Base-by-base conservation (phyloP, 2,329 filamentous ascomycete species). In the Arthrobotrys sinensis region DNA sequence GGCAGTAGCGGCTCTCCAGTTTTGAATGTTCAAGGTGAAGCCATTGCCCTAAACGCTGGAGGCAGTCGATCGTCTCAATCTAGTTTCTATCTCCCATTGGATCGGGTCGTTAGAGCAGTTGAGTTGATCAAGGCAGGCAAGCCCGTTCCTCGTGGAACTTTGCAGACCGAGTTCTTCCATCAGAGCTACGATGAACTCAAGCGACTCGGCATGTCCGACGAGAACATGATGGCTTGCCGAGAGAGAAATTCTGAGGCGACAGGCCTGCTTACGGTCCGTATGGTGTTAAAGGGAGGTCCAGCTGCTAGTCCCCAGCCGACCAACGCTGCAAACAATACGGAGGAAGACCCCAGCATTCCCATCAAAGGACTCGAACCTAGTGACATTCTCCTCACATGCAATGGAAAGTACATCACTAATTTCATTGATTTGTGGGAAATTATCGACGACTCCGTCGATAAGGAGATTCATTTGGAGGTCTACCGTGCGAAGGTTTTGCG, bases 361-460 rank as follows among this genome's bases (percentile, higher is more conserved):
- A 76, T 82, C 40, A 50, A 70, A 19, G 81, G 81, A 12, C 72
- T 82, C 8, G 81, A 82, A 48, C 81, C 81, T 21, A 94, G 94
- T 69, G 96, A 99, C 83, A 92, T 99, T 65, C 90, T 99, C 73
- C 89, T 99, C 77, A 96, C 93, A 0, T 87, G 99, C 63, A 97
- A 98, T 84, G 93, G 89, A 81, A 92, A 95, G 83, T 90, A 98
- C 80, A 96, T 98, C 84, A 99, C 96, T 12, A 80, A 80, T 52
- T 82, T 82, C 71, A 79, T 81, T 38, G 79, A 70, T 28, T 53
- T 82, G n/a, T 82, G 81, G 81, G 77, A 80, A 11, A 82, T 82
- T 21, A 82, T 82, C 60, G 81, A 82, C 68, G 81, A 82, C 11
- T 80, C 72, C 12, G 81, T 82, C 32, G 81, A 73, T 24, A 57